A percentile compares a stretch with the other conserved stretches of the same genome.
Evolutionary conservation across 139 green algal species (phyloP).

Genomic region (Chlamydomonas eustigma): DNA sequence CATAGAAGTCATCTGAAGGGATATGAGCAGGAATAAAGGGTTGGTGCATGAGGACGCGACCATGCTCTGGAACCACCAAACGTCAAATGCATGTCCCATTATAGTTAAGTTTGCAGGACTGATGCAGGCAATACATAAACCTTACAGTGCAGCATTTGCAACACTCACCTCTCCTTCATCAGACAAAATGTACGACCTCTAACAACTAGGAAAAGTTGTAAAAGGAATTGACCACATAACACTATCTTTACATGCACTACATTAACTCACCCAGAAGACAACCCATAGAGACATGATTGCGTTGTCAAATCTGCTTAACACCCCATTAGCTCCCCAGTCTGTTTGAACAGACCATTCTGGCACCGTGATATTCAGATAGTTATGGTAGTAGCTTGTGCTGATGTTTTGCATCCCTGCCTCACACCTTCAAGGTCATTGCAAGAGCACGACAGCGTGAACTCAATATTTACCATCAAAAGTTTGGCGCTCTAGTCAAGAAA

Average conservation of each 20-base stretch:
- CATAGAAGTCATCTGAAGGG: constrained; percentile 13
- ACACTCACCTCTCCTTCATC: too few relatives aligned
- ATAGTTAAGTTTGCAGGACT: too few relatives aligned
- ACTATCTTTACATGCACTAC: neutral
- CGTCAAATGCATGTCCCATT: neutral
- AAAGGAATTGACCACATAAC: neutral
- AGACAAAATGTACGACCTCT: neutral
- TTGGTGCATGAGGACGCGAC: neutral
- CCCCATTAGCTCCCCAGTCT: constrained; percentile 5
- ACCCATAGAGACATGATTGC: constrained; percentile 47
- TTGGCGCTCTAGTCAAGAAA: neutral
- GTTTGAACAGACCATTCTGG: neutral
- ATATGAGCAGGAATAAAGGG: neutral
- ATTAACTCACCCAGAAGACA: constrained; percentile 55
- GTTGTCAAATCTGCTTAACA: constrained; percentile 57
- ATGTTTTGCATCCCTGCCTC: constrained; percentile 14
- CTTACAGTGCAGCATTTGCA: too few relatives aligned
- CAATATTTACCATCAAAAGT: neutral
- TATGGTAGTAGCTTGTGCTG: constrained; percentile 37
- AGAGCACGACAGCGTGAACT: neutral
- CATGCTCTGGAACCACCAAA: neutral
- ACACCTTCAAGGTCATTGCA: constrained; percentile 28
- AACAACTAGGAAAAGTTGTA: neutral
- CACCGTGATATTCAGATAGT: constrained; percentile 13
- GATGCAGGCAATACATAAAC: too few relatives aligned